A percentile compares a stretch with the other conserved stretches of the same genome.
phyloP scores from a whole-genome alignment of 140 eudicot genomes.

The Artemisia princeps region DNA sequence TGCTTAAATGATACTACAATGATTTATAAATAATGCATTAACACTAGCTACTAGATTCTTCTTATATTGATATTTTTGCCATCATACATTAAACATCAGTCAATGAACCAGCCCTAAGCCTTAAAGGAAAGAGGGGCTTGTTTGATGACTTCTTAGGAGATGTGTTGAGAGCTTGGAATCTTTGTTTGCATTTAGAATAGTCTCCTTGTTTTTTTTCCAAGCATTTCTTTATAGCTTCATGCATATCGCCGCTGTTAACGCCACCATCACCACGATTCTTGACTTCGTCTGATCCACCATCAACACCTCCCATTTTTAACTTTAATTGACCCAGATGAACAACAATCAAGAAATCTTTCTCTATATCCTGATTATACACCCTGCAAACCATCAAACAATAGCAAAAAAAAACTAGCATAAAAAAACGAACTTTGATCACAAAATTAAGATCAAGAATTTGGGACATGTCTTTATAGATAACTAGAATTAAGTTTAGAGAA shows the following conservation, averaged over 20 bases:
- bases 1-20: too few relatives aligned
- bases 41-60: neutral
- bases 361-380: too few relatives aligned
- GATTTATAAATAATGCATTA: too few relatives aligned
- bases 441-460: too few relatives aligned
- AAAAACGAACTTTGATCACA: too few relatives aligned
- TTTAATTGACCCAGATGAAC: too few relatives aligned
- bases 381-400: too few relatives aligned
- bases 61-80: neutral
- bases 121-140: slow-evolving; percentile 32
- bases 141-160: slow-evolving; percentile 19
- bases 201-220: slow-evolving; percentile 54
- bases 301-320: slow-evolving; percentile 19
- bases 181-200: slow-evolving; percentile 29
- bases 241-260: slow-evolving; percentile 6
- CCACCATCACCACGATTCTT: slow-evolving; percentile 8
- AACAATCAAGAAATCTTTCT: too few relatives aligned
- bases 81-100: slow-evolving; percentile 30
- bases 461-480: too few relatives aligned
- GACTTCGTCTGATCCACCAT: slow-evolving; percentile 8
- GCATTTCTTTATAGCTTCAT: slow-evolving; percentile 42
- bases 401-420: too few relatives aligned
- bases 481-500: too few relatives aligned
- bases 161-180: slow-evolving; percentile 41
- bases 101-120: slow-evolving; percentile 38